Base-by-base conservation (phyloP, 179 eudicot species). In the Pouteria campechiana region DNA sequence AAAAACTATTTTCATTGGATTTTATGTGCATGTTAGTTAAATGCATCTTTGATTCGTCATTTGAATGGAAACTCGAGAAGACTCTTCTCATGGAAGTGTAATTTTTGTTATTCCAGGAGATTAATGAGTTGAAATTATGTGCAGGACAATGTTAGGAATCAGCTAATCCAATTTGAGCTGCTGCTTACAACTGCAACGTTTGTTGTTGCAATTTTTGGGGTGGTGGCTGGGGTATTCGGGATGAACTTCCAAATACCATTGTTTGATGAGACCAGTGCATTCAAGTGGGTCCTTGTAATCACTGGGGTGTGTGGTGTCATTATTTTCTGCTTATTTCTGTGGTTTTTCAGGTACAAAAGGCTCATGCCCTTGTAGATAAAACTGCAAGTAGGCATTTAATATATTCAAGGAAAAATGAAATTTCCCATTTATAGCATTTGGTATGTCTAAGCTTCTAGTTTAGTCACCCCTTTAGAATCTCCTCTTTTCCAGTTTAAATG, bases 61-160 rank as follows among this genome's bases (percentile, higher is more conserved):
- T n/a, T n/a, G n/a, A n/a, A n/a, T n/a, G n/a, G n/a, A n/a, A n/a
- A n/a, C n/a, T n/a, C n/a, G n/a, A n/a, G n/a, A n/a, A n/a, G n/a
- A n/a, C n/a, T n/a, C n/a, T n/a, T n/a, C n/a, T n/a, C n/a, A n/a
- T n/a, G n/a, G n/a, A n/a, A n/a, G n/a, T n/a, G n/a, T n/a, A n/a
- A n/a, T n/a, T n/a, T n/a, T n/a, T n/a, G n/a, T n/a, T n/a, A n/a
- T n/a, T n/a, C n/a, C n/a, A n/a, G n/a, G n/a, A n/a, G n/a, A n/a
- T n/a, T n/a, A n/a, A 13, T 6, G 9, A 20, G 24, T 8, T 41
- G 21, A 41, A 6, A 13, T 6, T 25, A 10, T 22, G 16, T 57
- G 45, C 83, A 90, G 98, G 98, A 86, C 53, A 90, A 75, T 50
- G 96, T 86, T 12, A 75, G 94, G 48, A 90, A 90, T 73, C 95